Evolutionary conservation across 441 rosid genomes (phyloP).

Genomic region (Corymbia calophylla): DNA sequence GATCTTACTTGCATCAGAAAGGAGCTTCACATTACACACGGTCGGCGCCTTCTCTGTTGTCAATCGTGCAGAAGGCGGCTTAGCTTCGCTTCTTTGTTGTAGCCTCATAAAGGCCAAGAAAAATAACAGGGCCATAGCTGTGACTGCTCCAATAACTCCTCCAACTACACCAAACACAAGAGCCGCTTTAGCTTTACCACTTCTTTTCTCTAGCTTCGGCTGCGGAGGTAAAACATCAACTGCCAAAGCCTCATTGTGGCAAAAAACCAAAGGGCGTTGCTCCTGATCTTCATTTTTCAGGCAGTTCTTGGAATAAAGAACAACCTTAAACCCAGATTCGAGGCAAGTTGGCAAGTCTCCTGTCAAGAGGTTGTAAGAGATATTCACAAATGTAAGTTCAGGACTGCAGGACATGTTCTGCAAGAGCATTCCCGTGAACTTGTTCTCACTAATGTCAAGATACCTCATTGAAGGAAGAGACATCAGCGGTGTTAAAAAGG

Average conservation of each 20-base stretch:
- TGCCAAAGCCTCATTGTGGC: constrained; percentile 50
- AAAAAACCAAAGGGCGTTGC: constrained; percentile 35
- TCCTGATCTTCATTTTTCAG: constrained; percentile 27
- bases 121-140: constrained; percentile 15
- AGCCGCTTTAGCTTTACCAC: constrained; percentile 8
- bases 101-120: constrained; percentile 17
- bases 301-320: constrained; percentile 31
- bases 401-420: constrained; percentile 43
- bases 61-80: constrained; percentile 14
- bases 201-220: constrained; percentile 6
- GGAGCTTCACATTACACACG: constrained; percentile 32
- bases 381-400: constrained; percentile 29
- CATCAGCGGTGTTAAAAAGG: constrained; percentile 32
- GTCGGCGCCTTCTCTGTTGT: constrained; percentile 22
- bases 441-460: constrained; percentile 43
- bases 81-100: neutral
- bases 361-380: constrained; percentile 44
- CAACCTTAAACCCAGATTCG: neutral
- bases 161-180: constrained; percentile 33
- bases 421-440: constrained; percentile 38
- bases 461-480: constrained; percentile 39
- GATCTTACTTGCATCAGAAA: constrained; percentile 56
- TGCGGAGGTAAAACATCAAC: constrained; percentile 30
- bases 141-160: constrained; percentile 28
- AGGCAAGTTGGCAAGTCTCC: constrained; percentile 51